Evolutionary conservation across 441 rosid species (phyloP), one percentile per base, ranked within the genome.

Genomic region (Pelargonium australe): DNA sequence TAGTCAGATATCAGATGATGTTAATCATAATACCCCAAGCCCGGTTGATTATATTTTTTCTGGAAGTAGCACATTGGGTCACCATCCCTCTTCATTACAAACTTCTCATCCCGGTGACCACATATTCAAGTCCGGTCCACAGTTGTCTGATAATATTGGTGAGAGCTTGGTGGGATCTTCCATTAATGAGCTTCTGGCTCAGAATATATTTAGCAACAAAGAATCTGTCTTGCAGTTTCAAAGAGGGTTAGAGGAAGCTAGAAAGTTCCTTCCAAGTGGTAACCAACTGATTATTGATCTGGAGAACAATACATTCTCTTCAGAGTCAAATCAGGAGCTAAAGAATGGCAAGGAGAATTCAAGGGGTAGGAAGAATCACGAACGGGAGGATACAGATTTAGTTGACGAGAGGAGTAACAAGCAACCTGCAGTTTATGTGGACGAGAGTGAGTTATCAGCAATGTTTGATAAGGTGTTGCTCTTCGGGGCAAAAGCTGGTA

Each of bases 381-480:
- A 77, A 9, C 72, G 86, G 55, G 92, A 81, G 28, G 71, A 72
- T 66, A 11, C 16, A 16, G 87, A 83, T 57, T 57, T 75, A 37
- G 89, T 84, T 68, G 89, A 82, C 73, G 83, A 71, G 51, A 82
- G 92, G 78, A 83, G 80, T 44, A 75, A 72, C 74, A 92, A 92
- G 82, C 89, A 85, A 49, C 73, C 74, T 1, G 87, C 92, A 19
- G 66, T 63, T 14, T 70, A 68, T 70, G 77, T 64, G 3, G 93
- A 84, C 51, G 90, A 85, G 61, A 77, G 57, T 45, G 85, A 83
- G 20, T 49, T 86, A 0, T 75, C 84, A 23, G 87, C 82, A 0
- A 75, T 78, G 85, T 83, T 89, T 45, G 96, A 89, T 77, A 83
- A 84, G 75, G 89, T 87, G 49, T 70, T 88, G 77, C 87, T 89